Evolutionary conservation across 495 filamentous ascomycete species (phyloP).

Genomic region (Aspergillus mulundensis): DNA sequence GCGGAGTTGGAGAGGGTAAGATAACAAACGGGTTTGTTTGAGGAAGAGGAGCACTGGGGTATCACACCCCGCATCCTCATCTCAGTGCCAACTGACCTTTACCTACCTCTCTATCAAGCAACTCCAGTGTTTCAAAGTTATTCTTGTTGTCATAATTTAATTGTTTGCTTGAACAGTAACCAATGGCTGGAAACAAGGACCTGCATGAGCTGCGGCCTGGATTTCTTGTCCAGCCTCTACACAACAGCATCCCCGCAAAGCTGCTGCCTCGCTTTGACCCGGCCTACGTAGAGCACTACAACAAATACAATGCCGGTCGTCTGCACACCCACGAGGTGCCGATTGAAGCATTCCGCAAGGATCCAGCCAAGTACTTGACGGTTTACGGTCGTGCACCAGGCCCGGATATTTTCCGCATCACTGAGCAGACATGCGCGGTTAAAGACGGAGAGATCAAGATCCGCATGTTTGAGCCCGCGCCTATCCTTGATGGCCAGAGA

Average conservation of each 20-base stretch:
- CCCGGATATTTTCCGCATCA: constrained; percentile 35
- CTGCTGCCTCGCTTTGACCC: constrained; percentile 32
- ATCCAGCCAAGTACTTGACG: constrained; percentile 33
- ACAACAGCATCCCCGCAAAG: constrained; percentile 35
- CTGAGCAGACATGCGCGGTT: constrained; percentile 37
- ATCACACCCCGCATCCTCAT: neutral
- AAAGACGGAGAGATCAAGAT: constrained; percentile 33
- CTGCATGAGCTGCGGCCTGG: constrained; percentile 24
- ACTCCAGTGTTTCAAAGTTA: too few relatives aligned
- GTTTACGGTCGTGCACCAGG: constrained; percentile 32
- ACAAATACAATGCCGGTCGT: constrained; percentile 37
- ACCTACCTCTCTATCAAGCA: neutral
- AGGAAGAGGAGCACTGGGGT: neutral
- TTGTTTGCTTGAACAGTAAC: neutral
- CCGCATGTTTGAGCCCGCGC: constrained; percentile 36
- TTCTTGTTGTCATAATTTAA: too few relatives aligned
- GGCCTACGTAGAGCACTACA: constrained; percentile 34
- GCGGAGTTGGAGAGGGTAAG: constrained; percentile 6
- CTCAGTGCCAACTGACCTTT: neutral
- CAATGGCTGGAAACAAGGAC: constrained; percentile 17
- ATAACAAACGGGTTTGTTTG: constrained; percentile 1
- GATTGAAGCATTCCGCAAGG: constrained; percentile 42
- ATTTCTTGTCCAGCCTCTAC: constrained; percentile 27
- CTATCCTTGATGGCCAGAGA: constrained; percentile 24
- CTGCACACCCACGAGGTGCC: constrained; percentile 39